Evolutionary conservation across 228 moss, liverwort and hornwort species (phyloP), one percentile per base, ranked within the genome.

Genomic region (Sphagnum magellanicum): DNA sequence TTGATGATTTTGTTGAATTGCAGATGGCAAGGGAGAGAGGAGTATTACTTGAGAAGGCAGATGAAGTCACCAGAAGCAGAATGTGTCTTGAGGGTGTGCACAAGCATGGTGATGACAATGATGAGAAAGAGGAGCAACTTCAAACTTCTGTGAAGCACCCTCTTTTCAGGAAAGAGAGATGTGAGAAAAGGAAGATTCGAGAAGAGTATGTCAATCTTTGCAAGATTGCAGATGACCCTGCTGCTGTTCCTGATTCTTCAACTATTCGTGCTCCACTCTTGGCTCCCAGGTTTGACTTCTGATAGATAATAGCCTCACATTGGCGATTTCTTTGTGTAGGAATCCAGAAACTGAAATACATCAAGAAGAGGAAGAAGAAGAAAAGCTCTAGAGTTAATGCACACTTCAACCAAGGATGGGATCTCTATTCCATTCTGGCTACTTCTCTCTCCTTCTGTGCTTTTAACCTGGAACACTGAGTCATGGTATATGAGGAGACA

Each of bases 1-100:
- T 32, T 32, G 32, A 32, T 32, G 32, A 32, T 32, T 32, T 32
- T 32, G 3, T 32, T 3, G 3, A 32, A 32, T 7, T 58, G 65
- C 49, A 84, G 77, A 71, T 84, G 62, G 80, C 77, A 0, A 75
- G 66, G 73, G 71, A 84, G 4, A 61, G 77, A 64, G 80, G 83
- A 5, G 61, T 84, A 70, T 5, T 69, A 3, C 75, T 84, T 58
- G 68, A 80, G 32, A 65, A 73, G 70, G 73, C 74, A 14, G 77
- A 80, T 53, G 73, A 72, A 68, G 52, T 3, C 32, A 32, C 10
- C 9, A 63, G 63, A 17, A 48, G 77, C 0, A 77, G 60, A 68
- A 73, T 72, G 5, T 73, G 73, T 70, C 15, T 80, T 60, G 69
- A 5, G 50, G 59, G 58, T 8, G 59, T n/a, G 5, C 59, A 77